Conservation (phyloP, 2,329 filamentous ascomycete genomes). For the Fusarium sp. region DNA sequence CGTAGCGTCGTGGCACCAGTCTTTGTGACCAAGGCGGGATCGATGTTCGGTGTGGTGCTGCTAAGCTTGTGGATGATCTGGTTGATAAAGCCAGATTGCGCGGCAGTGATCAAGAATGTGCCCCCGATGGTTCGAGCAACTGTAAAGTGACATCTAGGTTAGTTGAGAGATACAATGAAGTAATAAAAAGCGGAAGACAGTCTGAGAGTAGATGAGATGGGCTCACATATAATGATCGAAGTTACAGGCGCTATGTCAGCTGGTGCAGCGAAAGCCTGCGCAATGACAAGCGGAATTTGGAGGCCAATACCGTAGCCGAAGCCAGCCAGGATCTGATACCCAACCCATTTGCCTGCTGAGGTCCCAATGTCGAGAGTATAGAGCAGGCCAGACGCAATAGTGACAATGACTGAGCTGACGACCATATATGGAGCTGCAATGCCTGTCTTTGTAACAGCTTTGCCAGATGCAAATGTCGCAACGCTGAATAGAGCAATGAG, state of each 20-base stretch:
- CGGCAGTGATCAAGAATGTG: background rate
- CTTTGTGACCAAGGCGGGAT: background rate
- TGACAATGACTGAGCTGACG: background rate
- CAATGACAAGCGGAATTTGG: background rate
- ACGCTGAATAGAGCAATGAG: background rate
- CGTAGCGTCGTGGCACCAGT: background rate
- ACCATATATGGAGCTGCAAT: background rate
- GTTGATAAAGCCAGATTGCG: background rate
- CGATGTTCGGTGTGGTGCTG: background rate
- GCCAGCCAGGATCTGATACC: background rate
- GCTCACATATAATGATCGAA: background rate
- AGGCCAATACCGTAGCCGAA: background rate
- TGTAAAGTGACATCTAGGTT: rapidly evolving
- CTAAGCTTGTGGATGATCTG: background rate
- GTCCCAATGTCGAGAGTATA: background rate
- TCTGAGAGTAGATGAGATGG: rapidly evolving
- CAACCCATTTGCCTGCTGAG: background rate
- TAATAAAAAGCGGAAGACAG: background rate
- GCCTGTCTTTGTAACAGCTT: background rate
- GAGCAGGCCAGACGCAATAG: background rate
- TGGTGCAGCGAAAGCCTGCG: background rate
- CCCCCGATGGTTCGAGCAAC: background rate
- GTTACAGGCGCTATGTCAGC: background rate
- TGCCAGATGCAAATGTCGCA: background rate
- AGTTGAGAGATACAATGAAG: rapidly evolving